Conservation (phyloP, 1,284 basidiomycete species). For the Cerioporus squamosus region DNA sequence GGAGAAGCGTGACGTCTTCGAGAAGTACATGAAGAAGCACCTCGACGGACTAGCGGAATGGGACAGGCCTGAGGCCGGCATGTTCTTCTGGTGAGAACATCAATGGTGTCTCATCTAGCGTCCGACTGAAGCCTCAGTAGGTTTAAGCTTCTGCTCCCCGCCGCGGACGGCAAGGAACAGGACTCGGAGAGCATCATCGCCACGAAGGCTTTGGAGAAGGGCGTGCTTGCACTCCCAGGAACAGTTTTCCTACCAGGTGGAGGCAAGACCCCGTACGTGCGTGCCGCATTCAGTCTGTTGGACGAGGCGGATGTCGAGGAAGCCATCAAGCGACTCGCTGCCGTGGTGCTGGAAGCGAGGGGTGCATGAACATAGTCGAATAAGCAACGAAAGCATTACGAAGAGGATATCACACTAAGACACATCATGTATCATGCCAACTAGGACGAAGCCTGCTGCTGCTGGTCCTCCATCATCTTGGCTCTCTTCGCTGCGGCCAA, state of each 20-base stretch:
- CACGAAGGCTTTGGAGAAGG: slow-evolving; percentile 78
- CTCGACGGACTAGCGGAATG: slow-evolving; percentile 83
- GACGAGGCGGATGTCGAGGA: slow-evolving; percentile 76
- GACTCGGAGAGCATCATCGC: slow-evolving; percentile 82
- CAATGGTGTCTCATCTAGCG: slow-evolving; percentile 12
- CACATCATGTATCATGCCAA: neutral
- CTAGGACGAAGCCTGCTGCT: slow-evolving; percentile 9
- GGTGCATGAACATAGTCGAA: slow-evolving; percentile 1
- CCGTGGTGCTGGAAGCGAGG: slow-evolving; percentile 55
- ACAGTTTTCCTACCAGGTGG: slow-evolving; percentile 78
- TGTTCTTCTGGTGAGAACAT: slow-evolving; percentile 82
- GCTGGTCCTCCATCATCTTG: slow-evolving; percentile 7
- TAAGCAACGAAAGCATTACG: neutral
- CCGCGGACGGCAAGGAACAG: slow-evolving; percentile 45
- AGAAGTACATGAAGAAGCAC: slow-evolving; percentile 74
- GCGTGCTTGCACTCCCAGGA: slow-evolving; percentile 92
- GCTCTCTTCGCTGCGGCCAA: slow-evolving; percentile 40
- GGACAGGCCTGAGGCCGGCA: slow-evolving; percentile 86
- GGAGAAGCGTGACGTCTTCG: slow-evolving; percentile 81
- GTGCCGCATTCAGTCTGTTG: slow-evolving; percentile 80
- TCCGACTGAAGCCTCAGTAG: slow-evolving; percentile 41
- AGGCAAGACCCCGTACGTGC: slow-evolving; percentile 71
- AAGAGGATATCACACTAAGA: neutral
- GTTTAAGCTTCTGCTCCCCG: slow-evolving; percentile 67
- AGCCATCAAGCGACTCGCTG: slow-evolving; percentile 71